These are phyloP conservation scores for Diphasiastrum complanatum DNA, from an alignment of 83 land plant genomes.

Conservation along the genomic window DNA sequence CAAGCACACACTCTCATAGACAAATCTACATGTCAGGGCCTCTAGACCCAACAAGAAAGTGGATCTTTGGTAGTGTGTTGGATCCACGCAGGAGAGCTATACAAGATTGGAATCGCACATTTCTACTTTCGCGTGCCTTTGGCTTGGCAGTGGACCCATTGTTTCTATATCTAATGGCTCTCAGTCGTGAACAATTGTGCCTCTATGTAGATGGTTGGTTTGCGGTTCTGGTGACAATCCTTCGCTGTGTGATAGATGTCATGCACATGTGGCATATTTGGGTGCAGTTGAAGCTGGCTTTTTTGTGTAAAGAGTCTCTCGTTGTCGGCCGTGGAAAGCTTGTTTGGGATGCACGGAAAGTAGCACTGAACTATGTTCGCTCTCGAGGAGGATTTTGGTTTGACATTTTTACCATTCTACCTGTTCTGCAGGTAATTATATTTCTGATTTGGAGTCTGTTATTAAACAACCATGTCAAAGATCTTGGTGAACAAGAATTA, in stretches of 20 bases:
- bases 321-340: constrained; percentile 94
- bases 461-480: neutral
- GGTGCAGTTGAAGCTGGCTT: constrained; percentile 84
- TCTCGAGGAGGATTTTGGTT: constrained; percentile 62
- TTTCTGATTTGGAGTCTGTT: neutral
- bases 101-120: constrained; percentile 58
- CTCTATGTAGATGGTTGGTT: constrained; percentile 61
- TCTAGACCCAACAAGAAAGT: too few species aligned
- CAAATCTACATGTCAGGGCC: too few species aligned
- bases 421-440: constrained; percentile 61
- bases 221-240: constrained; percentile 50
- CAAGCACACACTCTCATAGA: too few species aligned
- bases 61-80: constrained; percentile 45
- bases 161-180: constrained; percentile 63
- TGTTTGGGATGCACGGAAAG: constrained; percentile 71
- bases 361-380: constrained; percentile 63
- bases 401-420: constrained; percentile 75
- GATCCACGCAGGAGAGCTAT: constrained; percentile 71
- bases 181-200: constrained; percentile 45
- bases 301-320: constrained; percentile 70
- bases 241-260: constrained; percentile 52
- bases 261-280: constrained; percentile 63
- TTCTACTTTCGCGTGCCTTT: constrained; percentile 59
- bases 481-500: neutral
- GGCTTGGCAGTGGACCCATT: constrained; percentile 76